These are phyloP conservation scores for Fusarium protoensiforme DNA, from an alignment of 2,329 filamentous ascomycete species.

Conservation along the genomic window DNA sequence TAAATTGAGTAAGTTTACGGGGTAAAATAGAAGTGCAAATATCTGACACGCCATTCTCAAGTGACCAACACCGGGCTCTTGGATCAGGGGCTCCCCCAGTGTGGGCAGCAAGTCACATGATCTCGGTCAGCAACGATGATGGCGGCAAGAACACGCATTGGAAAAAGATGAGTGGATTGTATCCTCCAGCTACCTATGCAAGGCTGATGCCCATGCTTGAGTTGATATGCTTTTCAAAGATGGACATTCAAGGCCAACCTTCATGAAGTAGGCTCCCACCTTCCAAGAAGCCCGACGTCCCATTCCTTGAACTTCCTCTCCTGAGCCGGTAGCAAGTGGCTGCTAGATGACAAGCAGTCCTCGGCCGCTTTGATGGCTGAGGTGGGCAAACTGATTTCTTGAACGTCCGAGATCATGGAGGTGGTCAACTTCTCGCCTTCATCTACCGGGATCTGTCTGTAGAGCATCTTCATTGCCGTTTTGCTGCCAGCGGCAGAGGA, in stretches of 20 bases:
- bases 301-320: slow-evolving; percentile 73
- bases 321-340: slow-evolving; percentile 61
- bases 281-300: slow-evolving; percentile 71
- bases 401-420: slow-evolving; percentile 64
- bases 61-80: neutral
- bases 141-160: neutral
- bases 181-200: neutral
- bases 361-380: slow-evolving; percentile 60
- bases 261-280: slow-evolving; percentile 42
- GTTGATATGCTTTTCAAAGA: neutral
- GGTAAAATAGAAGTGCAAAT: neutral
- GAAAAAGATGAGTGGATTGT: neutral
- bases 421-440: slow-evolving; percentile 63
- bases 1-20: neutral
- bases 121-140: neutral
- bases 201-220: neutral
- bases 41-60: neutral
- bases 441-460: slow-evolving; percentile 53
- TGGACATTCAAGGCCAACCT: neutral
- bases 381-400: slow-evolving; percentile 67
- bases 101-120: neutral
- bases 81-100: neutral
- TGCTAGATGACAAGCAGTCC: slow-evolving; percentile 59
- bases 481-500: slow-evolving; percentile 45
- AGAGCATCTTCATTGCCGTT: slow-evolving; percentile 65